A percentile compares a stretch with the other conserved stretches of the same genome.
phyloP scores from a whole-genome alignment of 306 rosid genomes.

The Prunus campanulata region DNA sequence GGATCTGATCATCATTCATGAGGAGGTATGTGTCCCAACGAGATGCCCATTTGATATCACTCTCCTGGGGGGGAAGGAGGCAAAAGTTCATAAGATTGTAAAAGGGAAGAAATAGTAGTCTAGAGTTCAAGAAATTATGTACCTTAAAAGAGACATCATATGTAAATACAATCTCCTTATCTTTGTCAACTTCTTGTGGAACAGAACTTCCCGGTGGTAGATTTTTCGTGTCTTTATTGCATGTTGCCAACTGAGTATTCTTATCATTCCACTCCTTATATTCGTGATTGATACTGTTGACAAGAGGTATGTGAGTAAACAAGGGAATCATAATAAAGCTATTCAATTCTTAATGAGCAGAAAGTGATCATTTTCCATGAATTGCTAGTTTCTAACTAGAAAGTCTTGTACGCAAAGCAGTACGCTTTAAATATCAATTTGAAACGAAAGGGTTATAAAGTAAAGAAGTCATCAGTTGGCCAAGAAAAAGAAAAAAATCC shows the following conservation, averaged over 20 bases:
- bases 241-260: slow-evolving; percentile 76
- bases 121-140: slow-evolving; percentile 18
- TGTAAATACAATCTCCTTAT: slow-evolving; percentile 81
- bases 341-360: slow-evolving; percentile 15
- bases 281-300: slow-evolving; percentile 78
- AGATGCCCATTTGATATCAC: slow-evolving; percentile 97
- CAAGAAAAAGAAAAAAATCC: not conserved
- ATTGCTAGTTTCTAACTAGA: not conserved
- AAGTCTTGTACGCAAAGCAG: not conserved
- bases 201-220: slow-evolving; percentile 80
- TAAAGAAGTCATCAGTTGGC: not conserved
- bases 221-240: slow-evolving; percentile 90
- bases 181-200: slow-evolving; percentile 85
- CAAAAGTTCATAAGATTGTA: slow-evolving; percentile 20
- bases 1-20: slow-evolving; percentile 99
- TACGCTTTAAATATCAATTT: not conserved
- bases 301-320: slow-evolving; percentile 13
- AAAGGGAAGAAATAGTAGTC: not conserved
- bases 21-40: slow-evolving; percentile 99
- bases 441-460: not conserved
- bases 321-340: not conserved
- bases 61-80: slow-evolving; percentile 45
- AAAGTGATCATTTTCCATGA: slow-evolving; percentile 7
- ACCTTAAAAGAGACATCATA: slow-evolving; percentile 97
- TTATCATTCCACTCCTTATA: slow-evolving; percentile 80